Conservation (phyloP, 2,329 filamentous ascomycete genomes). For the Blastomyces silverae region DNA sequence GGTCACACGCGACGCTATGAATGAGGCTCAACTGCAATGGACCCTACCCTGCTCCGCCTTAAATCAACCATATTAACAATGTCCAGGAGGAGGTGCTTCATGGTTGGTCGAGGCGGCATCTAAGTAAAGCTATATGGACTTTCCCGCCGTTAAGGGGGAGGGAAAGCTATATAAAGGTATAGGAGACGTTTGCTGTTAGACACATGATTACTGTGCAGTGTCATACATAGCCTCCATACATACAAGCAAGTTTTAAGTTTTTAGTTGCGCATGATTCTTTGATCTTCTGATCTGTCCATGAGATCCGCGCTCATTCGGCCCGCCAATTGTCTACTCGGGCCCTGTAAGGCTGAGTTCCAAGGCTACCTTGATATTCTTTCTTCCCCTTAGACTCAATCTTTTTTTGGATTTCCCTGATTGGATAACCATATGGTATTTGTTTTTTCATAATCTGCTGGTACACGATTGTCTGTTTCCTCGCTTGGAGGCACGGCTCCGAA, state of each 20-base stretch:
- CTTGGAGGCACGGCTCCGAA: background rate
- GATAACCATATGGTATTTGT: background rate
- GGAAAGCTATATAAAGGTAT: background rate
- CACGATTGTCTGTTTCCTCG: background rate
- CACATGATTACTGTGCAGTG: background rate
- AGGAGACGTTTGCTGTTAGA: background rate
- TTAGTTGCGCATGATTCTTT: background rate
- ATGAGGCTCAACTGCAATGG: too few species aligned
- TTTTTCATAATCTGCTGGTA: too few species aligned
- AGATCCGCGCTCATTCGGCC: background rate
- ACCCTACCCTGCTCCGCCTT: too few species aligned
- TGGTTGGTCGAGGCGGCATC: too few species aligned
- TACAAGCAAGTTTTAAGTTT: background rate
- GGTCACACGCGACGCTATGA: background rate
- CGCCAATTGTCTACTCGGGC: background rate
- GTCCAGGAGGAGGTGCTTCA: too few species aligned
- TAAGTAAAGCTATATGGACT: too few species aligned
- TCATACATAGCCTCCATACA: background rate
- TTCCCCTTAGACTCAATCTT: background rate
- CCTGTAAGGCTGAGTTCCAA: background rate
- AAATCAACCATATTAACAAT: too few species aligned
- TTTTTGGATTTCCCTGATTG: background rate
- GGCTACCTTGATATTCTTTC: background rate
- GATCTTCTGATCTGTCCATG: slow-evolving; percentile 2
- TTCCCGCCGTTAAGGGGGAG: background rate